phyloP scores from a whole-genome alignment of 495 filamentous ascomycete genomes.

The Tuber magnatum region DNA sequence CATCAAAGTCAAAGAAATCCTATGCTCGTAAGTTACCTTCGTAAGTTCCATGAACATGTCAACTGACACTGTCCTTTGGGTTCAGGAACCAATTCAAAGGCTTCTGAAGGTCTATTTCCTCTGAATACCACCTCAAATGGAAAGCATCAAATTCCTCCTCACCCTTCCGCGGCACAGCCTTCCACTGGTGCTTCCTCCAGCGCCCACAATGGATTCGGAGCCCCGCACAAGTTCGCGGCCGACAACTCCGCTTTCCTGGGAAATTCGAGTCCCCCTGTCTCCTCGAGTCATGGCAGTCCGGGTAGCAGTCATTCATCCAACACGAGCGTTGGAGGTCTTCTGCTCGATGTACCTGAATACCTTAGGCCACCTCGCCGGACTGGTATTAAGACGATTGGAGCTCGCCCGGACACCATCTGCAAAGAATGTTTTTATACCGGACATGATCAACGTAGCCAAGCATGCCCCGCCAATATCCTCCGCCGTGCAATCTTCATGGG shows the following conservation, averaged over 20 bases:
- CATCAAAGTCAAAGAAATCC: not conserved
- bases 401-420: conserved; percentile 22
- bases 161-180: not conserved
- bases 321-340: not conserved
- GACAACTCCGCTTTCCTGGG: not conserved
- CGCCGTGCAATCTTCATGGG: not conserved
- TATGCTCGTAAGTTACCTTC: not conserved
- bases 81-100: not conserved
- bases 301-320: not conserved
- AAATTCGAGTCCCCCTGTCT: not conserved
- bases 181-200: not conserved
- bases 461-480: conserved; percentile 21
- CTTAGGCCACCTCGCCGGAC: not conserved
- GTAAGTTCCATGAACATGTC: not conserved
- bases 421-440: conserved; percentile 31
- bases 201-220: not conserved
- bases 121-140: not conserved
- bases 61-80: not conserved
- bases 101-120: not conserved
- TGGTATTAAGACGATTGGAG: conserved; percentile 16
- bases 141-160: not conserved
- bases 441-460: conserved; percentile 24
- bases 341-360: not conserved
- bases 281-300: not conserved
- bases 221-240: not conserved